Evolutionary conservation across 1,284 basidiomycete genomes (phyloP).

Genomic region (Grifola frondosa): DNA sequence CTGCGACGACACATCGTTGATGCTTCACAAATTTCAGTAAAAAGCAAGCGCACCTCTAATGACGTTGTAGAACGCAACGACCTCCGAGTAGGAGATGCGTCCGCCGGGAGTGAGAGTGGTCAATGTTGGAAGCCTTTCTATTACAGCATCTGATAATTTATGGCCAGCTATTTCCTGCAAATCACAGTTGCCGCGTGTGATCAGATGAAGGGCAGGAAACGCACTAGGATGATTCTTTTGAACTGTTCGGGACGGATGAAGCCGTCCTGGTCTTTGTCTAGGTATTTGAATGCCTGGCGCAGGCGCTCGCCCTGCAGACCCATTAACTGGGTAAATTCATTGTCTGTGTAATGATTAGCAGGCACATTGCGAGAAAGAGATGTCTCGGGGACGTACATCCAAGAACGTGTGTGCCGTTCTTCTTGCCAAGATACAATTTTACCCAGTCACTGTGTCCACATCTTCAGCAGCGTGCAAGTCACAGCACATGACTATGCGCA

Average conservation of each 20-base stretch:
- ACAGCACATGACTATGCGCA: constrained; percentile 33
- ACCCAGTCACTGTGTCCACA: constrained; percentile 76
- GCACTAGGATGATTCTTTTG: constrained; percentile 86
- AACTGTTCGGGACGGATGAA: constrained; percentile 92
- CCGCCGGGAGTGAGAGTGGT: constrained; percentile 85
- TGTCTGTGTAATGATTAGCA: constrained; percentile 51
- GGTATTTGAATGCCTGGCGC: constrained; percentile 88
- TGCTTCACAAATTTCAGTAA: constrained; percentile 8
- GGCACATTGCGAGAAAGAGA: constrained; percentile 4
- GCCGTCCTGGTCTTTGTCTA: constrained; percentile 87
- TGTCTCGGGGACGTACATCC: constrained; percentile 65
- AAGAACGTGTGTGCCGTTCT: constrained; percentile 85
- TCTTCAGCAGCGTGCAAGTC: constrained; percentile 10
- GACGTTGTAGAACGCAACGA: constrained; percentile 94
- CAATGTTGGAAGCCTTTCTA: constrained; percentile 86
- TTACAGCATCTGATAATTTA: constrained; percentile 89
- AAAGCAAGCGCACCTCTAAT: constrained; percentile 59
- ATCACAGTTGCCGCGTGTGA: neutral
- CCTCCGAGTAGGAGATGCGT: constrained; percentile 92
- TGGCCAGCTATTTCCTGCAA: constrained; percentile 88
- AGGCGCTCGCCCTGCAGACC: constrained; percentile 93
- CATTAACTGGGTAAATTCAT: constrained; percentile 96
- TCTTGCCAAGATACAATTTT: constrained; percentile 90
- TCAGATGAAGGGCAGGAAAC: constrained; percentile 21
- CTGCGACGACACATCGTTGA: constrained; percentile 37